Base-by-base conservation (phyloP, 225 moss, liverwort and hornwort species). In the Bryum argenteum region DNA sequence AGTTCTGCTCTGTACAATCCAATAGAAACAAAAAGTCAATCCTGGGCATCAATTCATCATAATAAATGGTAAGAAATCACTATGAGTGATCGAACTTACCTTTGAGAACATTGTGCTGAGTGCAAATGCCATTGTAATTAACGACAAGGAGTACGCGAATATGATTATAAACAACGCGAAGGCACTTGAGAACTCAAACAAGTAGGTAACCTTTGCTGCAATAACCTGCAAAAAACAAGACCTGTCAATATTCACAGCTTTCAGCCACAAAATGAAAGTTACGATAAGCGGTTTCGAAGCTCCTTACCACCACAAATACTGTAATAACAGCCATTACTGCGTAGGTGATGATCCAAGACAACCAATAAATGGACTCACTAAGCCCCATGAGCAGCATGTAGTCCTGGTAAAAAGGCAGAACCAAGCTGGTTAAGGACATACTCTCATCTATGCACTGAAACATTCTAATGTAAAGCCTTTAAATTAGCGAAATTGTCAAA, bases 311-410 rank as follows among this genome's bases (percentile, higher is more conserved):
- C 48, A 94, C 87, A 62, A 79, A 64, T 38, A 85, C 83, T 54
- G 90, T 86, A 41, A 78, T 67, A 45, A 77, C 84, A 51, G 94
- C 88, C 94, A 94, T 94, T 41, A 87, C 71, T 18, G 91, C 91
- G 65, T 94, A 94, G 5, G 90, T 83, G 61, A 90, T 75, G 44
- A 94, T 81, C 94, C 94, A 94, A 48, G 89, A 84, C 69, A 90
- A 48, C 94, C 94, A 94, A 65, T 94, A 94, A 55, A 94, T 88
- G 15, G 89, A 94, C 58, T 94, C 93, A 80, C 91, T 87, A 67
- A 94, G 89, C 24, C 93, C 93, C 89, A 91, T 91, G 63, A 89
- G 77, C 69, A 94, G 70, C 91, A 94, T 90, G 67, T 89, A 94
- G 69, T 94, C 93, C 93, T 93, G 60, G 72, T 38, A 61, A 65